Percentiles rank a stretch among this genome's conserved stretches.
phyloP scores from a whole-genome alignment of 2,329 filamentous ascomycete genomes.

The Colletotrichum sp. region DNA sequence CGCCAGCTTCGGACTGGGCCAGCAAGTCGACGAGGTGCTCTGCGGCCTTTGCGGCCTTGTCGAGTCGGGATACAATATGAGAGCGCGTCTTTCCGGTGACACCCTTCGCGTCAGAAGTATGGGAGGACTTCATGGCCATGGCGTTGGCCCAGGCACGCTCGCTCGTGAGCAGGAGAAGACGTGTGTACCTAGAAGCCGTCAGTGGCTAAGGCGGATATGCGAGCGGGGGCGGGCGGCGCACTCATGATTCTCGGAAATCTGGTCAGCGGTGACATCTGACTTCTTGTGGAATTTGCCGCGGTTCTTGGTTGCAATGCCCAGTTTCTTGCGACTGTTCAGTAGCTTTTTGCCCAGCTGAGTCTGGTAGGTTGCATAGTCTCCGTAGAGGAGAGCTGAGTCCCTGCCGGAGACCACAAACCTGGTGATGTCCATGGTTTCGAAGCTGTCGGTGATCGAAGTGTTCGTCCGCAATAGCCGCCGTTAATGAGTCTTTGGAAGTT shows the following conservation, averaged over 20 bases:
- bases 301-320: constrained; percentile 83
- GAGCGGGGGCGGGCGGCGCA: constrained; percentile 41
- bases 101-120: constrained; percentile 78
- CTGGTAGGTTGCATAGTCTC: constrained; percentile 88
- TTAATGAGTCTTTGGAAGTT: not conserved
- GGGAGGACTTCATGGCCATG: constrained; percentile 88
- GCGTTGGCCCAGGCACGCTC: constrained; percentile 96
- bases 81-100: constrained; percentile 80
- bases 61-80: constrained; percentile 86
- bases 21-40: constrained; percentile 70
- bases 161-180: constrained; percentile 81
- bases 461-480: not conserved
- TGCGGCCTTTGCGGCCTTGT: constrained; percentile 77
- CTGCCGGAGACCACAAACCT: constrained; percentile 79
- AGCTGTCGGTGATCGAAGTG: not conserved
- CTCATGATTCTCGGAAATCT: constrained; percentile 78
- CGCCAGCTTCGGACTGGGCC: constrained; percentile 64
- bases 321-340: constrained; percentile 81
- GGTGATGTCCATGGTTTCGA: constrained; percentile 81
- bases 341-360: constrained; percentile 79
- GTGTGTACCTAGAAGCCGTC: constrained; percentile 63
- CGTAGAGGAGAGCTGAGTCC: constrained; percentile 83
- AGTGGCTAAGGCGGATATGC: constrained; percentile 13
- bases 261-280: constrained; percentile 70
- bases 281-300: constrained; percentile 84